Base-by-base conservation (phyloP, 495 filamentous ascomycete species). In the Astrothelium subdiscretum region DNA sequence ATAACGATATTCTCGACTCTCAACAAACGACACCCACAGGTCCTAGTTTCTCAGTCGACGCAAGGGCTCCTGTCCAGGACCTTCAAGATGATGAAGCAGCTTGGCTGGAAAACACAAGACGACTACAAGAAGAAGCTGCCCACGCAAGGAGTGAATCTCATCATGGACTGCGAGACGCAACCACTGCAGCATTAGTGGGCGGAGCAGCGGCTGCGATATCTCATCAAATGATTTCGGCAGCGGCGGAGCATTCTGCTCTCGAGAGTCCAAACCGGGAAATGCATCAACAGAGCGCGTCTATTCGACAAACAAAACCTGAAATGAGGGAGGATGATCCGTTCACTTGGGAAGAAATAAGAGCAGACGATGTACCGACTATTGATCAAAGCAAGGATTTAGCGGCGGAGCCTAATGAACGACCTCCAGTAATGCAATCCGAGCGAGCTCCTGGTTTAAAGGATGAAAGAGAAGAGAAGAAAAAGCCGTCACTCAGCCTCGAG, bases 1-100 rank as follows among this genome's bases (percentile, higher is more conserved):
- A 65, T 15, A 64, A 70, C 13, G 72, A 73, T 27, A 61, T 71
- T n/a, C 57, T 71, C 0, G 72, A 69, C 43, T 70, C 67, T 20
- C 64, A 70, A 52, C 71, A 75, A 59, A 67, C 69, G 32, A 75
- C 73, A 2, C 73, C 73, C 0, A 74, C 66, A 51, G 73, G 67
- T 31, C 60, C 48, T 26, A 32, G 57, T 22, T 68, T 69, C 32
- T 62, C 67, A 5, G 38, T 58, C 32, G 65, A 62, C 24, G 62
- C 48, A 22, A 32, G 24, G 24, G 13, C 29, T 18, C 52, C 52
- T 22, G 35, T 3, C 22, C 43, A 54, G 15, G 60, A 62, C 24
- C n/a, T 40, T 51, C 15, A 10, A 8, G 48, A 54, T 20, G 48
- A 54, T 15, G 48, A 48, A 61, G 20, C 52, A 27, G 20, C 15